Percentiles rank a stretch among this genome's conserved stretches.
phyloP scores from a whole-genome alignment of 2,329 filamentous ascomycete species.

The Plectosphaerella sp. region DNA sequence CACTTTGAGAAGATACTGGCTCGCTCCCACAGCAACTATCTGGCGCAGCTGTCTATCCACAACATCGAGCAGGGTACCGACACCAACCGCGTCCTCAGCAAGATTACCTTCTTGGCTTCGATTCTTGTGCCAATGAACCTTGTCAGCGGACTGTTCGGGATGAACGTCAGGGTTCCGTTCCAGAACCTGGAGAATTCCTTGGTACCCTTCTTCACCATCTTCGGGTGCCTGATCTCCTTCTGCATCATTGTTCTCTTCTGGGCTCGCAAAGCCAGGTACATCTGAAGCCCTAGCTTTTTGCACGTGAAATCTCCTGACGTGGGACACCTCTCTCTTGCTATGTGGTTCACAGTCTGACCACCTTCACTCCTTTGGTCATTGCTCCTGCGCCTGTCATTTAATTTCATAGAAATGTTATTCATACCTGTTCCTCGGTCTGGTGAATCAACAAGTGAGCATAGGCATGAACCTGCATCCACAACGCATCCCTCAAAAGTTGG shows the following conservation, averaged over 20 bases:
- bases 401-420: too few relatives aligned
- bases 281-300: conserved; percentile 22
- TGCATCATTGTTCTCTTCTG: conserved; percentile 39
- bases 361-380: too few relatives aligned
- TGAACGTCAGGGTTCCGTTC: conserved; percentile 79
- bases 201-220: conserved; percentile 46
- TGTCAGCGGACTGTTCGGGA: conserved; percentile 80
- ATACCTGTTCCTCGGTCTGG: too few relatives aligned
- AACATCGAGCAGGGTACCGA: conserved; percentile 83
- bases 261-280: conserved; percentile 41
- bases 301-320: too few relatives aligned
- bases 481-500: too few relatives aligned
- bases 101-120: conserved; percentile 91
- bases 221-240: conserved; percentile 49
- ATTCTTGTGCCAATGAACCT: conserved; percentile 96
- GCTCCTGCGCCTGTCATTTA: too few relatives aligned
- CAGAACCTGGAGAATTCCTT: conserved; percentile 43
- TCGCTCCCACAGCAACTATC: conserved; percentile 90
- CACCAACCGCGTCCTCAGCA: conserved; percentile 85
- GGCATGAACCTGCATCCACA: too few relatives aligned
- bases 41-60: conserved; percentile 90
- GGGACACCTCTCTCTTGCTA: too few relatives aligned
- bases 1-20: conserved; percentile 98
- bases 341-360: too few relatives aligned
- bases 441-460: too few relatives aligned